Evolutionary conservation across 495 filamentous ascomycete genomes (phyloP).

Genomic region (Lepraria neglecta): DNA sequence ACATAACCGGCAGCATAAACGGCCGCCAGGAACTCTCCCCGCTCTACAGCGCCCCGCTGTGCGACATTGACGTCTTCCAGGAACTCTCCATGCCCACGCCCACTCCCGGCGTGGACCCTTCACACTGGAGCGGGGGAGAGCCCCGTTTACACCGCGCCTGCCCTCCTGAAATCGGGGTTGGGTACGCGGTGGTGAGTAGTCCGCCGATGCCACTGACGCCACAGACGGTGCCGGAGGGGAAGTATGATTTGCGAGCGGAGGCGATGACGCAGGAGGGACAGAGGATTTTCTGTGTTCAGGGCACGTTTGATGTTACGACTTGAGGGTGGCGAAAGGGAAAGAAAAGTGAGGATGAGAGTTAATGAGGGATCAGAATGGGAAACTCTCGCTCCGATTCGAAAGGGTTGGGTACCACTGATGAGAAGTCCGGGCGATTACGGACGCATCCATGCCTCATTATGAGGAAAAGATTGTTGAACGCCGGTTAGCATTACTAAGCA

Average conservation of each 20-base stretch:
- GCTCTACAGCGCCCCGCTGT: conserved; percentile 7
- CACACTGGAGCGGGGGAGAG: not conserved
- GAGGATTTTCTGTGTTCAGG: conserved; percentile 11
- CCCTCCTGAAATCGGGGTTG: not conserved
- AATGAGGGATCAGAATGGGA: not conserved
- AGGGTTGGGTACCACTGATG: too few species aligned
- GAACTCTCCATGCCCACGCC: conserved; percentile 1
- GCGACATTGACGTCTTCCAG: conserved; percentile 15
- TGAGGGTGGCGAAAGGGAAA: not conserved
- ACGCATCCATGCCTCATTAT: too few species aligned
- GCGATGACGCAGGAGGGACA: conserved; percentile 8
- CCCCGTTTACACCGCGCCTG: conserved; percentile 2
- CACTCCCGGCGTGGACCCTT: not conserved
- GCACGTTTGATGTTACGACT: conserved; percentile 9
- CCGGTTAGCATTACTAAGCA: too few species aligned
- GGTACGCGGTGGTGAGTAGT: conserved; percentile 1
- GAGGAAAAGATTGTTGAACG: too few species aligned
- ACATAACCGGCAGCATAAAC: conserved; percentile 9
- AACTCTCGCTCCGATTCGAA: not conserved
- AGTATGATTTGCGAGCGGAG: conserved; percentile 7
- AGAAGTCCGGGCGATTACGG: too few species aligned
- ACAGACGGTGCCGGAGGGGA: not conserved
- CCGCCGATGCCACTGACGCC: conserved; percentile 5
- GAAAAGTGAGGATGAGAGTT: not conserved
- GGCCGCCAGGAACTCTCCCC: conserved; percentile 11